Evolutionary conservation across 2,329 filamentous ascomycete genomes (phyloP), one percentile per base, ranked within the genome.

Genomic region (Diplodia intermedia): DNA sequence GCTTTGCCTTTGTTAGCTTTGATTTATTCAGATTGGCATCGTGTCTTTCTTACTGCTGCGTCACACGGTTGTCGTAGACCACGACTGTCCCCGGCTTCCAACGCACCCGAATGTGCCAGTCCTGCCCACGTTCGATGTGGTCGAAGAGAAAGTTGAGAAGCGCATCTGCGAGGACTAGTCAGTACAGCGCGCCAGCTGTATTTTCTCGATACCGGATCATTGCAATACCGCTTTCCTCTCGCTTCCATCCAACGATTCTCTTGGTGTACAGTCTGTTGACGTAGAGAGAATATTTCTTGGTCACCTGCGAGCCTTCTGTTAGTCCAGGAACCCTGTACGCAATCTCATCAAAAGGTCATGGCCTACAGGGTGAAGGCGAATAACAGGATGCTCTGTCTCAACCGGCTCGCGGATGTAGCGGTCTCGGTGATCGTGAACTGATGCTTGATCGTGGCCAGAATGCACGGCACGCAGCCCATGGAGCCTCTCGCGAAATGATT

Each of bases 251-350:
- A 7, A 70, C 67, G 36, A 71, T 71, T 4, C 36, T 62, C 50
- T 70, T 70, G 7, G 70, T 71, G 23, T 70, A 71, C 14, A 69
- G 67, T 4, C 68, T 61, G 43, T 71, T 71, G 29, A 70, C 65
- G 36, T 69, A 71, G 3, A 71, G 66, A 18, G 68, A 66, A 49
- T 69, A 68, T 54, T 70, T 68, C 14, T 69, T 69, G 40, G 69
- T 70, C 15, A 69, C 69, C 61, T 65, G n/a, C 40, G n/a, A 40
- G 7, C 7, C 11, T 38, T 31, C 20, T 6, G 47, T 53, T 31
- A 53, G n/a, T 40, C 53, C 14, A n/a, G 18, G 9, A 38, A 9
- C 31, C 31, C 31, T 26, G 2, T 15, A 26, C 36, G 15, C n/a
- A 18, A 38, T 29, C 9, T 11, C 11, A 14, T 12, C 4, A n/a